These are phyloP conservation scores for Penicillium flavigenum DNA, from an alignment of 495 filamentous ascomycete species.

Conservation along the genomic window DNA sequence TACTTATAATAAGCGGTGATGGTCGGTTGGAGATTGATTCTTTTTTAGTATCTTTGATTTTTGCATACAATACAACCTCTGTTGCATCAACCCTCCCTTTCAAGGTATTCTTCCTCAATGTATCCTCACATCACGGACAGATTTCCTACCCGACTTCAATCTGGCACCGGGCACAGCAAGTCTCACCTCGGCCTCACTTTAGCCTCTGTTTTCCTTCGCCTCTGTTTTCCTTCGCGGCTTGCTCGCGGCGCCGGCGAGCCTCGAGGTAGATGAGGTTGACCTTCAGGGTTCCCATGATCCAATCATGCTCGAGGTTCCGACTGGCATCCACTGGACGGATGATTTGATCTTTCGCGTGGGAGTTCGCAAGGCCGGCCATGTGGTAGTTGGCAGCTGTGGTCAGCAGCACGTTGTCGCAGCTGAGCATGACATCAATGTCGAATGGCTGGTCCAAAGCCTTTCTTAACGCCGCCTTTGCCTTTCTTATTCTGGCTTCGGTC, in stretches of 20 bases:
- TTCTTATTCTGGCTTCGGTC: no score
- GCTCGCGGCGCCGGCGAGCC: not conserved
- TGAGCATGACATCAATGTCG: not conserved
- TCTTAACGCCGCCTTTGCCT: not conserved
- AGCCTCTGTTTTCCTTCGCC: not conserved
- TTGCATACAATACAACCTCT: constrained; percentile 3
- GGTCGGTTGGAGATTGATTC: not conserved
- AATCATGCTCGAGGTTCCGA: not conserved
- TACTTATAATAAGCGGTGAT: not conserved
- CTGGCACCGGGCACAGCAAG: not conserved
- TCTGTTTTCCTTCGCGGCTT: not conserved
- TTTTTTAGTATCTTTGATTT: constrained; percentile 16
- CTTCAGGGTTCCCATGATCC: not conserved
- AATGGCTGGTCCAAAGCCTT: not conserved
- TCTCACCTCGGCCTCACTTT: not conserved
- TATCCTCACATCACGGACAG: not conserved
- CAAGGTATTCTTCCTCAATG: not conserved
- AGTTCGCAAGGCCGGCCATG: not conserved
- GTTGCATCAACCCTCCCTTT: not conserved
- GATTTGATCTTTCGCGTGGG: not conserved
- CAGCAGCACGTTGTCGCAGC: not conserved
- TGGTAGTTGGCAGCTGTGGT: not conserved
- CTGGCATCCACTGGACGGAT: not conserved
- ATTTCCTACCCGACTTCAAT: not conserved
- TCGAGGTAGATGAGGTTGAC: not conserved